Conservation (phyloP, 345 rosid species). For the Psidium friedrichsthalianum region DNA sequence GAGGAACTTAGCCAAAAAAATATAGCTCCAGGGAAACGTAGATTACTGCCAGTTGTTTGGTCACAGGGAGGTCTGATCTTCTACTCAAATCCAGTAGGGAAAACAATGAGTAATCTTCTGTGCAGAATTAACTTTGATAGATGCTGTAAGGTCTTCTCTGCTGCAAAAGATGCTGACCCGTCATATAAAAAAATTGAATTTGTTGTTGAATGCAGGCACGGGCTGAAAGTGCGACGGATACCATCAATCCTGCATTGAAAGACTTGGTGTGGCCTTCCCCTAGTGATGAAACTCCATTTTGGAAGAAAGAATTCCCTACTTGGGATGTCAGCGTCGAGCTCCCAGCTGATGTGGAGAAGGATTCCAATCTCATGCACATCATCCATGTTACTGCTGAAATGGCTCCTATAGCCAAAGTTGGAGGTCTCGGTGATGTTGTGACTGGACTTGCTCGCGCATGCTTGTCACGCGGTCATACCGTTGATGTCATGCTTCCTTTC, state of each 20-base stretch:
- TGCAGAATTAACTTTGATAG: background rate
- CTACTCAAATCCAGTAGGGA: background rate
- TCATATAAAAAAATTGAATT: background rate
- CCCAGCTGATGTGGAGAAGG: conserved; percentile 20
- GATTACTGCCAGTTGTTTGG: background rate
- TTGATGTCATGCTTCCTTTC: conserved; percentile 47
- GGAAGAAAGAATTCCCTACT: conserved; percentile 37
- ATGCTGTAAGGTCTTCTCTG: background rate
- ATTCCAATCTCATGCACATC: conserved; percentile 25
- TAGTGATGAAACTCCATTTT: conserved; percentile 35
- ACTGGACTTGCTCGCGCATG: conserved; percentile 53
- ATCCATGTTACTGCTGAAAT: conserved; percentile 49
- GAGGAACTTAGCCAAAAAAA: background rate
- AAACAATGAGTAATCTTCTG: background rate
- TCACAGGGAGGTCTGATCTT: background rate
- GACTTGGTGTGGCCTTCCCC: conserved; percentile 35
- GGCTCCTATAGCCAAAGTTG: conserved; percentile 60
- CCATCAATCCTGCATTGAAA: background rate
- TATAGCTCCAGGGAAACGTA: background rate
- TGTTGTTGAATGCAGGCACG: conserved; percentile 2
- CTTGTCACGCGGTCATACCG: conserved; percentile 35
- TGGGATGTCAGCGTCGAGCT: conserved; percentile 11
- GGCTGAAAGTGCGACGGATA: background rate
- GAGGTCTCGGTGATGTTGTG: conserved; percentile 59
- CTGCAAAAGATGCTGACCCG: background rate